A percentile compares a stretch with the other conserved stretches of the same genome.
Evolutionary conservation across 495 filamentous ascomycete species (phyloP).

Genomic region (Tricharina praecox): DNA sequence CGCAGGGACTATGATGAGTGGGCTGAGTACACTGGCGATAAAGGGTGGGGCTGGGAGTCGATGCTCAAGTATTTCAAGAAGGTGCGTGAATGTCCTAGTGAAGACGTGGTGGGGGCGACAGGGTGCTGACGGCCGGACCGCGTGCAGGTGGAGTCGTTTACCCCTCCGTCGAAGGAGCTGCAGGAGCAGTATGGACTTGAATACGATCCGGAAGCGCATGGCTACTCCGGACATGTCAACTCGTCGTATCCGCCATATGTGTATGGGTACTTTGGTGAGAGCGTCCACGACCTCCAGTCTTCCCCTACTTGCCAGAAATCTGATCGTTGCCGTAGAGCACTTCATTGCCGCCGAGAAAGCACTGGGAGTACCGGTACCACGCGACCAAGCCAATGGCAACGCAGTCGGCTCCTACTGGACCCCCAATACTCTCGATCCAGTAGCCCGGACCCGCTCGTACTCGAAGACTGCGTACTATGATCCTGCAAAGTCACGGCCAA

Average conservation of each 20-base stretch:
- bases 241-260: neutral
- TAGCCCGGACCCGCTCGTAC: constrained; percentile 1
- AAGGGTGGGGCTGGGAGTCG: constrained; percentile 32
- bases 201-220: constrained; percentile 3
- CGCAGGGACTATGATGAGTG: constrained; percentile 31
- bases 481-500: constrained; percentile 15
- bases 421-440: constrained; percentile 3
- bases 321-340: constrained; percentile 13
- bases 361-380: constrained; percentile 34
- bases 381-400: constrained; percentile 30
- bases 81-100: constrained; percentile 7
- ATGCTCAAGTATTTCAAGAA: constrained; percentile 33
- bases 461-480: constrained; percentile 19
- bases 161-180: constrained; percentile 16
- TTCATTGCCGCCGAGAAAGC: constrained; percentile 31
- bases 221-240: neutral
- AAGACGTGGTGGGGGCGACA: neutral
- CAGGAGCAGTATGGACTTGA: neutral
- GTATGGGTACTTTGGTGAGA: constrained; percentile 10
- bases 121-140: too few species aligned
- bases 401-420: constrained; percentile 2
- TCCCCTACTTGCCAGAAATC: constrained; percentile 4
- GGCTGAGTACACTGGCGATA: constrained; percentile 32
- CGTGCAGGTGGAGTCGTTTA: constrained; percentile 29
- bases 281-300: constrained; percentile 17